Evolutionary conservation across 2,329 filamentous ascomycete species (phyloP).

Genomic region (Ramichloridium luteum): DNA sequence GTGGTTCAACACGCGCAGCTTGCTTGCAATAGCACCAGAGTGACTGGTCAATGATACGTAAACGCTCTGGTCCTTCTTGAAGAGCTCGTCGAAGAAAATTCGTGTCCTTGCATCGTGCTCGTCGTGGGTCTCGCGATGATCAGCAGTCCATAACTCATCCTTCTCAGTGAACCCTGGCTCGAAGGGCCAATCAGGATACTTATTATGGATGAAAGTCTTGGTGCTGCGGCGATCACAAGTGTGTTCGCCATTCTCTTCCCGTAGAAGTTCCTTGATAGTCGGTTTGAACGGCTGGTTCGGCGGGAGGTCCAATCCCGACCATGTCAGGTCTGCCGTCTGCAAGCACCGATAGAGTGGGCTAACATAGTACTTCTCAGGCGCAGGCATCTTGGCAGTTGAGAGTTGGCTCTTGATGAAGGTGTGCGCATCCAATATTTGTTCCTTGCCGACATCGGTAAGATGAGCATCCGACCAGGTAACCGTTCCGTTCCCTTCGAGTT

Average conservation of each 20-base stretch:
- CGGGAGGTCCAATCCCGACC: constrained; percentile 42
- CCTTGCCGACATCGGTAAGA: constrained; percentile 45
- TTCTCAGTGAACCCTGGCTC: constrained; percentile 50
- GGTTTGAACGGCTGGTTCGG: constrained; percentile 42
- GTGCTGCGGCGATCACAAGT: constrained; percentile 54
- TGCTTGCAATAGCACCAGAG: constrained; percentile 45
- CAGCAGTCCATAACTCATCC: constrained; percentile 40
- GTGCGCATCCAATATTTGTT: constrained; percentile 47
- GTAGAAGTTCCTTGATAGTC: constrained; percentile 48
- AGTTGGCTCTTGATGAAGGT: constrained; percentile 47
- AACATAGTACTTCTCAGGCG: constrained; percentile 52
- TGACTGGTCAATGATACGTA: constrained; percentile 47
- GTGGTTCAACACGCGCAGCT: constrained; percentile 37
- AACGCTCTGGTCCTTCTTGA: constrained; percentile 33
- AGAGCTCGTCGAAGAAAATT: constrained; percentile 41
- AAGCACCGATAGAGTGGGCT: constrained; percentile 53
- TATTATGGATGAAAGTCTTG: constrained; percentile 40
- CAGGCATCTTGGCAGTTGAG: constrained; percentile 42
- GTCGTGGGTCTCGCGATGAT: constrained; percentile 36
- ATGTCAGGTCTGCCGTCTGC: constrained; percentile 51
- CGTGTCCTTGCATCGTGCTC: constrained; percentile 26
- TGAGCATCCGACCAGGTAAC: constrained; percentile 51
- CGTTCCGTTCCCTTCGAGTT: constrained; percentile 51
- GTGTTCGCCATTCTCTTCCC: constrained; percentile 55
- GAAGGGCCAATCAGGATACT: constrained; percentile 44